Evolutionary conservation across 1,139 yeast species (phyloP), one percentile per base, ranked within the genome.

Genomic region (Blastobotrys arbuscula): DNA sequence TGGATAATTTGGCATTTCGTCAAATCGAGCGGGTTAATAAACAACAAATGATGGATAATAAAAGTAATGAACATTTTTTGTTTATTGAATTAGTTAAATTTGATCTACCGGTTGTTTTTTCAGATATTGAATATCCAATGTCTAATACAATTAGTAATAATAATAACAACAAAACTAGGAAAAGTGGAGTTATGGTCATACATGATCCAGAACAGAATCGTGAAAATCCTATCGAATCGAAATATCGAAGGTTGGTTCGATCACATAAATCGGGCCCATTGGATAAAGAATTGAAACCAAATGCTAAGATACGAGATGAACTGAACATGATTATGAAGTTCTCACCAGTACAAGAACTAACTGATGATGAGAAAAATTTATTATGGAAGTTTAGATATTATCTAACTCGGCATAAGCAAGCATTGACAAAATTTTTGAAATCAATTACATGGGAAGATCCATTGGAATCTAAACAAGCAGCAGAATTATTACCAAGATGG

Each of bases 351-450:
- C 83, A 86, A 45, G 88, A 82, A 58, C 71, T 92, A 43, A 76
- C 82, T 6, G 90, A 85, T 48, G 81, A 84, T 60, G 97, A 92
- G 57, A 89, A 86, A 70, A 89, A 89, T 56, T 68, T 89, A 59
- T 76, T 94, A 16, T 92, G 97, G 97, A 86, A 86, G 65, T 92
- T 85, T 65, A 71, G 98, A 48, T 92, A 87, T 68, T 90, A 83
- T 64, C 75, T 90, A 49, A 78, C 92, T 42, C 81, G 84, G 53
- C 85, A 84, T 59, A 79, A 78, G 57, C 81, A 79, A 49, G 89
- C 89, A 20, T 71, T 88, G 50, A 87, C 95, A 21, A 92, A 92
- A 65, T 82, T 92, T 55, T 74, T 92, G 52, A 88, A 89, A 61
- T 82, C 95, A 26, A 84, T 90, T 20, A 84, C 89, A 57, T 86